Base-by-base conservation (phyloP, 2,329 filamentous ascomycete genomes). In the Elsinoe batatas region DNA sequence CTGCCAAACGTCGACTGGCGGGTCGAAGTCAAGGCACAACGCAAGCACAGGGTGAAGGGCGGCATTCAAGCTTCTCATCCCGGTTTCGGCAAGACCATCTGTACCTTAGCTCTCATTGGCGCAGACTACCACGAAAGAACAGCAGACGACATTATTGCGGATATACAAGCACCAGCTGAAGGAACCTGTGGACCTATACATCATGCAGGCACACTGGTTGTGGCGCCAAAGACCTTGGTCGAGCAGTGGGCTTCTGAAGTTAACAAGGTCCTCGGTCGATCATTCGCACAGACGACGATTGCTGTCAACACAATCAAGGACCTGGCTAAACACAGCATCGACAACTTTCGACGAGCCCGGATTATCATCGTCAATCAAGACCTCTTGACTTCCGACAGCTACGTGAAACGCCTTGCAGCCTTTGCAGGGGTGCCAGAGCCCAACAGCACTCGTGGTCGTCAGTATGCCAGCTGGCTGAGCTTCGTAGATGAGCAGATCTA, bases 41-140 rank as follows among this genome's bases (percentile, higher is more conserved):
- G 71, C 35, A 20, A 65, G n/a, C 49, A 71, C 53, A 35, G 58
- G 32, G 59, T 83, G 38, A 75, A 74, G 15, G 83, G 83, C 11
- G 83, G 83, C 4, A 73, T 86, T 15, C 71, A 85, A 33, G 82
- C 82, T 1, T 81, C 85, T 62, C 74, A 80, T 43, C 81, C 84
- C 33, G 82, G 80, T 0, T 86, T 83, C 62, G 84, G 84, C 0
- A 87, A 87, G 62, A 87, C 83, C 0, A 76, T 81, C 1, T 76
- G 79, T 0, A 76, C 76, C 1, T 71, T 86, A 11, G 81, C 74
- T 0, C 66, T 85, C 7, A 75, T 84, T 30, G 71, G 79, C 35
- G 65, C 69, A 3, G 72, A 77, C 43, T 71, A 72, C 30, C 58
- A 67, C 8, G 42, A 62, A 6, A 22, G 51, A 1, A 12, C 15